phyloP scores from a whole-genome alignment of 139 green algal species.

The Mesostigma viride region DNA sequence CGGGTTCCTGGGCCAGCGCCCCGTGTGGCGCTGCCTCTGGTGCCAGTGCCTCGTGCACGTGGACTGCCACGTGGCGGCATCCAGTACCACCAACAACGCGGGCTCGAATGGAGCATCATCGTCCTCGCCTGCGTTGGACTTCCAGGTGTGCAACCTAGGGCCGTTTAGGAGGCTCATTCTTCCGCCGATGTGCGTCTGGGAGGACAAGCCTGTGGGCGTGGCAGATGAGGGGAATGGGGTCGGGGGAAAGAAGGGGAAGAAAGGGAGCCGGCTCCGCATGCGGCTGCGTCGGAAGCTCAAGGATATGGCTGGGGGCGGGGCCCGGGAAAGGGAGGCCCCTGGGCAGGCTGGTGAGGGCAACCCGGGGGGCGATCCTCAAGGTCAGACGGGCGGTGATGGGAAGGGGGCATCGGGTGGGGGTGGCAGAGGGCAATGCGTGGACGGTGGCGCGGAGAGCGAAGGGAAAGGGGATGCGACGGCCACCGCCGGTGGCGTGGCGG shows the following conservation, averaged over 20 bases:
- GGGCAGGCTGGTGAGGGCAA: no score
- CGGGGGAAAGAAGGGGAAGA: no score
- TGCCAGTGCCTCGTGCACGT: constrained; percentile 52
- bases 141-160: constrained; percentile 19
- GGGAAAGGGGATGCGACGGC: not conserved
- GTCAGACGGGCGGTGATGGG: not conserved
- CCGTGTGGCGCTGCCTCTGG: constrained; percentile 57
- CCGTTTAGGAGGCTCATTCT: constrained; percentile 19
- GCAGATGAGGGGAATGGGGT: no score
- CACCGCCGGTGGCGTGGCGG: no score
- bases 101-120: not conserved
- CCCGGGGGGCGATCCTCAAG: not conserved
- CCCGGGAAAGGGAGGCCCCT: no score
- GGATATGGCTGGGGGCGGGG: no score
- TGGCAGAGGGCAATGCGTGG: not conserved
- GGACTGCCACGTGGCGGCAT: constrained; percentile 34
- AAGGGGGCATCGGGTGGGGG: not conserved
- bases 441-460: not conserved
- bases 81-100: constrained; percentile 18
- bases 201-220: not conserved
- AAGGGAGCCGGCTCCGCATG: no score
- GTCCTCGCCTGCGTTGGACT: constrained; percentile 2
- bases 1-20: constrained; percentile 42
- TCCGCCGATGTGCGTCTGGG: constrained; percentile 23
- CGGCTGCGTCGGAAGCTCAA: no score